phyloP scores from a whole-genome alignment of 495 filamentous ascomycete genomes.

The Darksidea phi region DNA sequence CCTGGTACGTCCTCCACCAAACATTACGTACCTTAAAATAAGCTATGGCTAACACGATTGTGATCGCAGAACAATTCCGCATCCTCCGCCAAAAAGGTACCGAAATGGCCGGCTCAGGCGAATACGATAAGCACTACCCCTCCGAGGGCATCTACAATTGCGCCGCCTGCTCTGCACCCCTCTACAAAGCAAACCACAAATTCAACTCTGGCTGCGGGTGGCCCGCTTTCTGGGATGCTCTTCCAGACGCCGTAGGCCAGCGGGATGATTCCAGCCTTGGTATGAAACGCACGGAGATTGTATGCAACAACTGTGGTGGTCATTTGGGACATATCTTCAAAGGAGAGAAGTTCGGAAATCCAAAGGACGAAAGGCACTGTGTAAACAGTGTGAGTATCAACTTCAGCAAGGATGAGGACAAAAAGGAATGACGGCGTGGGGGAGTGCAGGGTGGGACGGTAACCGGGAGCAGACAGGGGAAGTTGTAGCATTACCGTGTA shows the following conservation, averaged over 20 bases:
- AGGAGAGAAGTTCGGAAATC: slow-evolving; percentile 80
- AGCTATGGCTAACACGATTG: background rate
- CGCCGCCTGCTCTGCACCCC: slow-evolving; percentile 78
- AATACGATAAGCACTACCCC: slow-evolving; percentile 85
- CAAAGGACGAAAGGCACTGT: slow-evolving; percentile 95
- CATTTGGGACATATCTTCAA: slow-evolving; percentile 98
- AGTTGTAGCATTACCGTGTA: no score
- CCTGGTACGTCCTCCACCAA: slow-evolving; percentile 55
- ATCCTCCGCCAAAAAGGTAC: slow-evolving; percentile 89
- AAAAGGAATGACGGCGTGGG: slow-evolving; percentile 6
- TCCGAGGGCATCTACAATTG: slow-evolving; percentile 74
- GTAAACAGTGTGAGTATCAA: slow-evolving; percentile 92
- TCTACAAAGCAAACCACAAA: slow-evolving; percentile 88
- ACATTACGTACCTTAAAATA: background rate
- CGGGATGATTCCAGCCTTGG: slow-evolving; percentile 74
- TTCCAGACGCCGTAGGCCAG: slow-evolving; percentile 82
- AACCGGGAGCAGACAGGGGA: no score
- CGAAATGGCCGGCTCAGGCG: slow-evolving; percentile 72
- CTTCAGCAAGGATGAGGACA: slow-evolving; percentile 51
- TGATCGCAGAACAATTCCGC: slow-evolving; percentile 80
- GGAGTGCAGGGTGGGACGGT: background rate
- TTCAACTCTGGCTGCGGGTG: slow-evolving; percentile 96
- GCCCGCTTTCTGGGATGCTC: slow-evolving; percentile 94
- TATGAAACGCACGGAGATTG: slow-evolving; percentile 88
- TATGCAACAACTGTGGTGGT: slow-evolving; percentile 89